Conservation (phyloP, 1,139 yeast genomes). For the Lodderomyces parapsilosis region DNA sequence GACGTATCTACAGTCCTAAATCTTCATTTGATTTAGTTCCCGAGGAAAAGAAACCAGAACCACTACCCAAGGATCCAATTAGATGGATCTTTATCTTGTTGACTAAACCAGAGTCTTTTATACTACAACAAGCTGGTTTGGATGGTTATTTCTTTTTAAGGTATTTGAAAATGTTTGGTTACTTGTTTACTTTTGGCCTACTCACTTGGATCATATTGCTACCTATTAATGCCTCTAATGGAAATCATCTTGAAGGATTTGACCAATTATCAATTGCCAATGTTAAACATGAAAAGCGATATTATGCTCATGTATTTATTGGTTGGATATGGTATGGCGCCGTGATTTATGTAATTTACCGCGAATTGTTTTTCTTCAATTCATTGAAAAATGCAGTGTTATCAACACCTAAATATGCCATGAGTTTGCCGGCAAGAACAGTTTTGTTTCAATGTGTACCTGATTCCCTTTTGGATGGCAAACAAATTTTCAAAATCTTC, state of each 20-base stretch:
- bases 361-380: slow-evolving; percentile 79
- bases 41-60: slow-evolving; percentile 60
- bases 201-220: slow-evolving; percentile 56
- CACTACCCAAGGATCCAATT: slow-evolving; percentile 61
- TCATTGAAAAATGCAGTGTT: slow-evolving; percentile 80
- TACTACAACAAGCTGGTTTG: slow-evolving; percentile 70
- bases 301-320: slow-evolving; percentile 82
- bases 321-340: slow-evolving; percentile 78
- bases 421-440: slow-evolving; percentile 71
- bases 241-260: slow-evolving; percentile 59
- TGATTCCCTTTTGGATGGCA: slow-evolving; percentile 59
- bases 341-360: slow-evolving; percentile 67
- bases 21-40: slow-evolving; percentile 57
- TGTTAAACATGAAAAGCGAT: slow-evolving; percentile 53
- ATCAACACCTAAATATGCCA: slow-evolving; percentile 76
- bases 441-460: slow-evolving; percentile 83
- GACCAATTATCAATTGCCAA: slow-evolving; percentile 80
- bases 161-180: slow-evolving; percentile 48
- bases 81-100: slow-evolving; percentile 60
- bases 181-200: slow-evolving; percentile 39
- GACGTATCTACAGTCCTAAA: slow-evolving; percentile 70
- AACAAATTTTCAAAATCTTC: slow-evolving; percentile 58
- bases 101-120: slow-evolving; percentile 60
- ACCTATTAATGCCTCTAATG: slow-evolving; percentile 65
- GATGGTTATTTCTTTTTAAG: slow-evolving; percentile 74